phyloP scores from a whole-genome alignment of 495 filamentous ascomycete genomes.

The Saxispiralis lemnorum region DNA sequence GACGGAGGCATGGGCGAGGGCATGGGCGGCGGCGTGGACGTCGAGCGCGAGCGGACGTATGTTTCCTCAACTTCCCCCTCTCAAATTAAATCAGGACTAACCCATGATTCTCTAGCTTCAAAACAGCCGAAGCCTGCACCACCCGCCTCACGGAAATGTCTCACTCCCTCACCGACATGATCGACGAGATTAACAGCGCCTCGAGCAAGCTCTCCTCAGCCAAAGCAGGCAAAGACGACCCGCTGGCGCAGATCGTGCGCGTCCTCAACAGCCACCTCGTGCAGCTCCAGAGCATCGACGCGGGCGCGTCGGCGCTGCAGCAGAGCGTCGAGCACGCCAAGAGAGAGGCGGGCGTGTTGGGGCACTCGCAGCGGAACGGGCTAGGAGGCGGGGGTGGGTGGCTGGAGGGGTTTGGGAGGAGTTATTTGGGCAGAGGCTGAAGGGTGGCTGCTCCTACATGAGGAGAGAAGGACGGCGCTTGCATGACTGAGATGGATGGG shows the following conservation, averaged over 20 bases:
- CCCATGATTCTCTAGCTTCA: slow-evolving; percentile 20
- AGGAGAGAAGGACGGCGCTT: too few species aligned
- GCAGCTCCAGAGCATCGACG: slow-evolving; percentile 80
- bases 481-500: too few species aligned
- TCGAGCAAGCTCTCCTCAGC: slow-evolving; percentile 71
- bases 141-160: slow-evolving; percentile 28
- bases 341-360: slow-evolving; percentile 31
- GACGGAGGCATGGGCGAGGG: slow-evolving; percentile 20
- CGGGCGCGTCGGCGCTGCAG: slow-evolving; percentile 60
- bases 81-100: slow-evolving; percentile 1
- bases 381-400: background rate
- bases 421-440: slow-evolving; percentile 12
- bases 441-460: too few species aligned
- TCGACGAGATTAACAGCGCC: slow-evolving; percentile 88
- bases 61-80: too few species aligned
- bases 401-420: slow-evolving; percentile 15
- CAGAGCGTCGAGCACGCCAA: slow-evolving; percentile 62
- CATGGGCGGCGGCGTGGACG: slow-evolving; percentile 60
- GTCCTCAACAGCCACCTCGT: slow-evolving; percentile 83
- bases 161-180: slow-evolving; percentile 89
- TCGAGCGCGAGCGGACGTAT: slow-evolving; percentile 79
- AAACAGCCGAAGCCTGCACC: slow-evolving; percentile 15
- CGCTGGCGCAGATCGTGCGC: slow-evolving; percentile 85
- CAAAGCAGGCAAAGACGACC: slow-evolving; percentile 32
- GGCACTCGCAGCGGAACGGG: background rate